These are phyloP conservation scores for Hemileccinum rubropunctum DNA, from an alignment of 768 basidiomycete genomes.

Conservation along the genomic window DNA sequence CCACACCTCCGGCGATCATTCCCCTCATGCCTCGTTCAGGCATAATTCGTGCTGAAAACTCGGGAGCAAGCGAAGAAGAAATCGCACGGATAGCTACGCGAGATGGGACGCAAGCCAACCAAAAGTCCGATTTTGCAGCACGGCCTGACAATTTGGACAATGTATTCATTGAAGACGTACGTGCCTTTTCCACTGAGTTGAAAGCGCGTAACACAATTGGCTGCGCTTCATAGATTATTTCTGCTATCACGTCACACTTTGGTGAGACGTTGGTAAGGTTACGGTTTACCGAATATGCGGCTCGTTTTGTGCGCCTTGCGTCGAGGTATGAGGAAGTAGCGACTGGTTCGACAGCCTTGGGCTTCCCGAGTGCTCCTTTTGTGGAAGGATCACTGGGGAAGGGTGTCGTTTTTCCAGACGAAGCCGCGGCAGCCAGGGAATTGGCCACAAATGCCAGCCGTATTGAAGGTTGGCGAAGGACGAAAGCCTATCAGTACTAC, in stretches of 20 bases:
- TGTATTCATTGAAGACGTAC: slow-evolving; percentile 90
- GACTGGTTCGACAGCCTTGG: slow-evolving; percentile 69
- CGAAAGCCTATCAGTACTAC: slow-evolving; percentile 73
- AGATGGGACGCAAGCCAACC: slow-evolving; percentile 49
- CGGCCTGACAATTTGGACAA: slow-evolving; percentile 71
- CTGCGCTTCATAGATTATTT: slow-evolving; percentile 49
- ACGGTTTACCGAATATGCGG: slow-evolving; percentile 86
- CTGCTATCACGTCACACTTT: slow-evolving; percentile 88
- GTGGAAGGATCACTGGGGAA: slow-evolving; percentile 58
- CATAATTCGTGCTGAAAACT: slow-evolving; percentile 62
- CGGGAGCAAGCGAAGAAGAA: slow-evolving; percentile 67
- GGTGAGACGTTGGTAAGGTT: slow-evolving; percentile 86
- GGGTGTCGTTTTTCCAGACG: slow-evolving; percentile 79
- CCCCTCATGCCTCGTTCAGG: slow-evolving; percentile 55
- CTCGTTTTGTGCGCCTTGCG: slow-evolving; percentile 84
- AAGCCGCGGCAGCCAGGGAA: slow-evolving; percentile 62
- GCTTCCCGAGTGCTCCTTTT: slow-evolving; percentile 61
- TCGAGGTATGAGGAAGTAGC: slow-evolving; percentile 89
- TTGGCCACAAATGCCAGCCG: slow-evolving; percentile 73
- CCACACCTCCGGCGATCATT: slow-evolving; percentile 38
- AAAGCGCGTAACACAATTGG: neutral
- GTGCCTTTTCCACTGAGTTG: slow-evolving; percentile 25
- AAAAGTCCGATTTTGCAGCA: slow-evolving; percentile 52
- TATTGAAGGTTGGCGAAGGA: slow-evolving; percentile 92
- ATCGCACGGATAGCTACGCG: slow-evolving; percentile 49